Base-by-base conservation (phyloP, 495 filamentous ascomycete species). In the Penicillium coprophilum region DNA sequence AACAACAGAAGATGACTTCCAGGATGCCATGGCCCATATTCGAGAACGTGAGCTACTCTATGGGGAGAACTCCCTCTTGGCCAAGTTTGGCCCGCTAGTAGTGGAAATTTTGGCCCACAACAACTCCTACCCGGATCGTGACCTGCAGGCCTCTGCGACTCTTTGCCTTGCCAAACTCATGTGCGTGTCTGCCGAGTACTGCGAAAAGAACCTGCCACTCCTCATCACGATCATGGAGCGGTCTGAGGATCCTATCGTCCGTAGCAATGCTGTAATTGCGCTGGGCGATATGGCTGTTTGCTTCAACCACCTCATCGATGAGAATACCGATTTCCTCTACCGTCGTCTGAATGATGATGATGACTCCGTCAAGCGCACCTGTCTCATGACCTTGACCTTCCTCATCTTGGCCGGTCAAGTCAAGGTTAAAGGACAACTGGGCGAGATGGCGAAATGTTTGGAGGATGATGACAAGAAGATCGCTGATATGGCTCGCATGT, bases 381-480 rank as follows among this genome's bases (percentile, higher is more conserved):
- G 94, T 73, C 82, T 99, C 13, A 99, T 97, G 94, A 97, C 94
- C 3, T 76, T 99, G 56, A 99, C 95, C 3, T 99, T 99, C 79
- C 74, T 97, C 28, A 99, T 99, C 65, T 76, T 99, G 24, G 94
- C 94, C 0, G 94, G 94, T 19, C 94, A 99, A 73, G 94, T 99
- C 72, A 99, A 99, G 76, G 94, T 99, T 68, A 99, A 99, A 77
- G 94, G 94, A n/a, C 94, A 99, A 73, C 79, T 99, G 20, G 95
- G 94, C 24, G 94, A 97, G 73, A 99, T 99, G 94, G 94, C 94
- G 19, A 97, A 97, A 73, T 99, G 94, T 66, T 80, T 97, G 27
- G 94, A 99, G 71, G 95, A 97, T 59, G 83, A 87, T 2, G 94
- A 99, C 64, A 93, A 91, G 77, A 82, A 90, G 50, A 96, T 96